Evolutionary conservation across 1,139 yeast species (phyloP).

Genomic region (Sugiyamaella novakii): DNA sequence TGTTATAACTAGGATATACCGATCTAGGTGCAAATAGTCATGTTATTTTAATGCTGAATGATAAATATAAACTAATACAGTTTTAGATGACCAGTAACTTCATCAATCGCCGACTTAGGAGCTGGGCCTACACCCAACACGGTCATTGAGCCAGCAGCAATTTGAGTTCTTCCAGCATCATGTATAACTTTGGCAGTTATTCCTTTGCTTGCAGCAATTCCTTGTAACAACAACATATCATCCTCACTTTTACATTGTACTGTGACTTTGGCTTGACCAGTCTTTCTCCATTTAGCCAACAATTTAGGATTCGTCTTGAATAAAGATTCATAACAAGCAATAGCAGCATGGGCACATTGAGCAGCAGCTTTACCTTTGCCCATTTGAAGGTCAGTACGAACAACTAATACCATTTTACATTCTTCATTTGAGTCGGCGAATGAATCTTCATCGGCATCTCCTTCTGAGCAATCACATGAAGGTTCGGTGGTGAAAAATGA

Average conservation of each 20-base stretch:
- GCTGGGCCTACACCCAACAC: slow-evolving; percentile 97
- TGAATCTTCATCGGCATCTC: slow-evolving; percentile 26
- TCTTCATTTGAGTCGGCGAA: slow-evolving; percentile 60
- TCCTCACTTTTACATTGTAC: slow-evolving; percentile 73
- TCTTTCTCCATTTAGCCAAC: slow-evolving; percentile 72
- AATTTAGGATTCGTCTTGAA: slow-evolving; percentile 45
- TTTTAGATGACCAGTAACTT: slow-evolving; percentile 76
- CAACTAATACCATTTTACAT: slow-evolving; percentile 83
- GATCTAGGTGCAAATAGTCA: no score
- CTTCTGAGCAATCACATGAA: slow-evolving; percentile 18
- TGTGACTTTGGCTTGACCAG: slow-evolving; percentile 96
- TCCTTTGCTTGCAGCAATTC: slow-evolving; percentile 78
- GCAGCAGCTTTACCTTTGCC: slow-evolving; percentile 96
- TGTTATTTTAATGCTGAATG: no score
- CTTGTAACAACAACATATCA: slow-evolving; percentile 74
- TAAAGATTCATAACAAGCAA: slow-evolving; percentile 80
- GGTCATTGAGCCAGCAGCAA: slow-evolving; percentile 92
- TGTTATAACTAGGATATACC: no score
- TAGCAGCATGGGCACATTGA: slow-evolving; percentile 97
- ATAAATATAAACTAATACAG: slow-evolving; percentile 52
- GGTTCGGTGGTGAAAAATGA: neutral
- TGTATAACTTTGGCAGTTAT: slow-evolving; percentile 79
- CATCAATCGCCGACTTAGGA: slow-evolving; percentile 78
- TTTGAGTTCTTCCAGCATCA: slow-evolving; percentile 97
- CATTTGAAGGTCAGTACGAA: slow-evolving; percentile 89